phyloP scores from a whole-genome alignment of 352 stramenopile species.

The Globisporangium echinulatum region DNA sequence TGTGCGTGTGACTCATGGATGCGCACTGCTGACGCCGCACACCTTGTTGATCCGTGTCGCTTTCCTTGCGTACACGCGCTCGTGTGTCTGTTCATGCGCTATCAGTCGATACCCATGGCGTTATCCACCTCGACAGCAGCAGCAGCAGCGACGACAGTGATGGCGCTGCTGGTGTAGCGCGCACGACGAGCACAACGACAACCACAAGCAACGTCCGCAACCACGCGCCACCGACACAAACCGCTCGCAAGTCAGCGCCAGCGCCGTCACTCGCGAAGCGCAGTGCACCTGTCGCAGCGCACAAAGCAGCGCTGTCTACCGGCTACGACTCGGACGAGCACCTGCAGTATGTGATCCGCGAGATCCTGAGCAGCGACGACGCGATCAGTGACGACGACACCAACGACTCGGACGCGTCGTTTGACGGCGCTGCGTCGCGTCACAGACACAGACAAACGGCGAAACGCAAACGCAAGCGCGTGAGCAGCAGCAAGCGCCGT shows the following conservation, averaged over 20 bases:
- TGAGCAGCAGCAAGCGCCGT: not conserved
- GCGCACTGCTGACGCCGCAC: no score
- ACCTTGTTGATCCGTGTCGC: not conserved
- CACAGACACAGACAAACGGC: no score
- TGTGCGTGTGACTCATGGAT: no score
- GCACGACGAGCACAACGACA: not conserved
- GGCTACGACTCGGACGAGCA: conserved; percentile 13
- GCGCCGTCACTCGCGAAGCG: not conserved
- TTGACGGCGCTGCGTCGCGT: not conserved
- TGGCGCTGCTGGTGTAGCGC: not conserved
- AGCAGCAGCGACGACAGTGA: conserved; percentile 5
- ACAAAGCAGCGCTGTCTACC: conserved; percentile 3
- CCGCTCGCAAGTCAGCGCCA: conserved; percentile 6
- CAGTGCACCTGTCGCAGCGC: conserved; percentile 6
- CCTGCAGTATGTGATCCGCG: conserved; percentile 10
- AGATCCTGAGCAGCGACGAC: conserved; percentile 11
- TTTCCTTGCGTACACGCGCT: not conserved
- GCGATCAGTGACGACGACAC: conserved; percentile 2
- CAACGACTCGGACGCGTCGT: conserved; percentile 7
- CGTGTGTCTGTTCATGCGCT: not conserved
- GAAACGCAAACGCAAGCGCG: conserved; percentile 9
- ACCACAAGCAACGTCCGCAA: not conserved
- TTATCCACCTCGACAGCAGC: conserved; percentile 14
- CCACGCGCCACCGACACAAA: not conserved
- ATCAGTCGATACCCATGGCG: conserved; percentile 15